Conservation (phyloP, 2,329 filamentous ascomycete genomes). For the Biscogniauxia marginata region DNA sequence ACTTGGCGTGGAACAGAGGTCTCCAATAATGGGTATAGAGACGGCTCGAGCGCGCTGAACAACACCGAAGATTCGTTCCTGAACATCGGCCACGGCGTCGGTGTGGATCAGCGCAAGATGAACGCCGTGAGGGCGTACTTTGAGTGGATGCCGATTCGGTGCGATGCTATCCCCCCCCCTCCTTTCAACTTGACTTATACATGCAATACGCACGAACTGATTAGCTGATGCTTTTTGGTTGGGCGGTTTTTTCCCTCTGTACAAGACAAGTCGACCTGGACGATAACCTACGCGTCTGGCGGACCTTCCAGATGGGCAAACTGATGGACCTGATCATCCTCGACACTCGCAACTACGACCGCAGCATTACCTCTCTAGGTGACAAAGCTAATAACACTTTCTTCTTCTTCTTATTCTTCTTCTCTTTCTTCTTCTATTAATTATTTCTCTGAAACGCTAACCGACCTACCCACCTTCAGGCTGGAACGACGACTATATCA, state of each 20-base stretch:
- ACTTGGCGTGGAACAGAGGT: constrained; percentile 51
- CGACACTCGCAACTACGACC: constrained; percentile 59
- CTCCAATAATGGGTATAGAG: constrained; percentile 63
- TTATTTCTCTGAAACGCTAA: neutral
- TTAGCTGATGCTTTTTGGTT: too few species aligned
- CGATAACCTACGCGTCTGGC: constrained; percentile 68
- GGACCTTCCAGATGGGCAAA: constrained; percentile 63
- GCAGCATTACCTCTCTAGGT: neutral
- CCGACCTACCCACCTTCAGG: constrained; percentile 39
- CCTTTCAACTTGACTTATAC: neutral
- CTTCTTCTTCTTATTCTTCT: constrained; percentile 50
- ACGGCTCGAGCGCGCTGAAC: constrained; percentile 58
- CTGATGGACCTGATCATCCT: constrained; percentile 66
- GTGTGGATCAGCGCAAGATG: constrained; percentile 71
- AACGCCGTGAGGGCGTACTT: constrained; percentile 71
- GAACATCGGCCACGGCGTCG: constrained; percentile 52
- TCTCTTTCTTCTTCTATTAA: neutral
- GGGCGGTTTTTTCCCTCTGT: too few species aligned
- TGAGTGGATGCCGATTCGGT: constrained; percentile 62
- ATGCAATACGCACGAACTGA: too few species aligned
- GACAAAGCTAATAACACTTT: constrained; percentile 51
- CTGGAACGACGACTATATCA: constrained; percentile 62
- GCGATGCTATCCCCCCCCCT: constrained; percentile 1
- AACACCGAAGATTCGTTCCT: constrained; percentile 68
- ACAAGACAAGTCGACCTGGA: constrained; percentile 62